phyloP scores from a whole-genome alignment of 805 yeast species.

The Metschnikowia reukaufii region DNA sequence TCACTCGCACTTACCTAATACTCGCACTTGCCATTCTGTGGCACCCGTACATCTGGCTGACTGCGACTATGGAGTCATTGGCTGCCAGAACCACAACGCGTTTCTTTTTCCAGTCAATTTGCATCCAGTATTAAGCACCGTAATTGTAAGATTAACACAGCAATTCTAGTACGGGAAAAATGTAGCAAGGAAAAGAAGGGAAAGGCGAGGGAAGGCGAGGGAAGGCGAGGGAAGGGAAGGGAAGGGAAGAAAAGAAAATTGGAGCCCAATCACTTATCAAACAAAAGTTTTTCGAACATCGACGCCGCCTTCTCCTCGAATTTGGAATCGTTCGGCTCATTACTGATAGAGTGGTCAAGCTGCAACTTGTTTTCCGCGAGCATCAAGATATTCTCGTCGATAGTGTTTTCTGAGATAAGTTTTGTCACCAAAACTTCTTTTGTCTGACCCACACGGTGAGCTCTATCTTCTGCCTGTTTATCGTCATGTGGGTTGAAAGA shows the following conservation, averaged over 20 bases:
- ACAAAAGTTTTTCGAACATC: conserved; percentile 50
- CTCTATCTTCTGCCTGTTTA: conserved; percentile 97
- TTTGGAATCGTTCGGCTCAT: conserved; percentile 38
- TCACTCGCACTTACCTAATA: neutral
- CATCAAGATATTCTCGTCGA: conserved; percentile 85
- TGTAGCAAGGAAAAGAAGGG: too few species aligned
- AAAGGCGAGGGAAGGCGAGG: too few species aligned
- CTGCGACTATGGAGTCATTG: conserved; percentile 2
- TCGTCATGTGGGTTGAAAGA: conserved; percentile 98
- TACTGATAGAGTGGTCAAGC: conserved; percentile 66
- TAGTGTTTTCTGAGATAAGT: conserved; percentile 68
- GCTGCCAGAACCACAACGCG: neutral
- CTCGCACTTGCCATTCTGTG: neutral
- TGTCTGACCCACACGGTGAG: conserved; percentile 95
- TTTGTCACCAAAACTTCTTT: conserved; percentile 79
- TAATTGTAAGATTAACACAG: too few species aligned
- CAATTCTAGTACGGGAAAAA: too few species aligned
- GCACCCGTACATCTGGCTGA: conserved; percentile 9
- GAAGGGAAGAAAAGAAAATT: too few species aligned
- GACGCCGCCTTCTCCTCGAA: conserved; percentile 54
- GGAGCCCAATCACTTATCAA: conserved; percentile 22
- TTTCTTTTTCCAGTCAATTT: conserved; percentile 3
- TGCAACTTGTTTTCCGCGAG: conserved; percentile 90
- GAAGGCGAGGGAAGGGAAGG: too few species aligned
- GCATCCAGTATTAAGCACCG: neutral